Evolutionary conservation across 768 basidiomycete genomes (phyloP).

Genomic region (Pleurotus djamor): DNA sequence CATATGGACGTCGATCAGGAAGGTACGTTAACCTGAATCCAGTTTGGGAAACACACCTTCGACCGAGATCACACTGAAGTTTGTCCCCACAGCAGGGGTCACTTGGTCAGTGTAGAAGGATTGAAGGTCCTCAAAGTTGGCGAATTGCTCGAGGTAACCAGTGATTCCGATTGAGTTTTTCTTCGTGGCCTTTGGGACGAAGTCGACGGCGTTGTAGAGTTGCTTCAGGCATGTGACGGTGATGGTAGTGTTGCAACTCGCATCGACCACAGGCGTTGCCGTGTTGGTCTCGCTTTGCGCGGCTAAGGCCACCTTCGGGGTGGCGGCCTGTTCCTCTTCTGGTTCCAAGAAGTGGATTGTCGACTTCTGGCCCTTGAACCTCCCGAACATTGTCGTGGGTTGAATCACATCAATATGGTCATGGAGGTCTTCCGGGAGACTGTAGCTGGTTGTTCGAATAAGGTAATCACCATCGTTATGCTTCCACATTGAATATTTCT

Average conservation of each 20-base stretch:
- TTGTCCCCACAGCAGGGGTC: constrained; percentile 45
- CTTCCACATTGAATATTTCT: constrained; percentile 67
- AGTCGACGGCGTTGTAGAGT: constrained; percentile 52
- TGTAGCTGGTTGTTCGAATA: constrained; percentile 68
- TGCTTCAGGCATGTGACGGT: constrained; percentile 53
- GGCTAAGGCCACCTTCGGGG: neutral
- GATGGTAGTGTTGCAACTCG: constrained; percentile 46
- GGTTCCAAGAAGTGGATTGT: constrained; percentile 37
- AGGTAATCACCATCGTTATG: constrained; percentile 52
- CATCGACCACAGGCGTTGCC: constrained; percentile 36
- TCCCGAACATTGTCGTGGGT: constrained; percentile 69
- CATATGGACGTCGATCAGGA: constrained; percentile 9
- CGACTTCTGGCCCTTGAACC: constrained; percentile 38
- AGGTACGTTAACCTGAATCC: neutral
- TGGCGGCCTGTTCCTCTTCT: constrained; percentile 19
- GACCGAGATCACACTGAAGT: constrained; percentile 53
- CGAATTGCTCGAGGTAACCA: constrained; percentile 51
- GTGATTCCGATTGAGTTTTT: constrained; percentile 53
- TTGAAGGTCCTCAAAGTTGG: constrained; percentile 49
- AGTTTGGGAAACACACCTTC: constrained; percentile 36
- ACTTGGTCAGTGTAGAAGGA: constrained; percentile 46
- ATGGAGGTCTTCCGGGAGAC: constrained; percentile 57
- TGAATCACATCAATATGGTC: constrained; percentile 67
- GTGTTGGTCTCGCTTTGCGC: constrained; percentile 9
- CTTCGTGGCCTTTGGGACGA: constrained; percentile 34